A percentile compares a stretch with the other conserved stretches of the same genome.
These are phyloP conservation scores for Urtica urens DNA, from an alignment of 306 rosid species.

Conservation along the genomic window DNA sequence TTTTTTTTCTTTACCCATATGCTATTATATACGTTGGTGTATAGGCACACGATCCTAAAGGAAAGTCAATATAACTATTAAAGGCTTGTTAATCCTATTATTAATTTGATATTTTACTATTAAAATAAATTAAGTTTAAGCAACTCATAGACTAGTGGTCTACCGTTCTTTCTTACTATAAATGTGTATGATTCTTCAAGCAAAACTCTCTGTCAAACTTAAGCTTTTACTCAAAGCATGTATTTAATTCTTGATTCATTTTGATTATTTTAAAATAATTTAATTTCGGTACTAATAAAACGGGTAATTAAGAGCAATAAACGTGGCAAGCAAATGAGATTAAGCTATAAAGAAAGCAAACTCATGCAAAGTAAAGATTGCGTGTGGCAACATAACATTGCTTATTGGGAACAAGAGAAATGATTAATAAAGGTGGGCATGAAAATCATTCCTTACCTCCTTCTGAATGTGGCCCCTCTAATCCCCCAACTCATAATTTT, in stretches of 20 bases:
- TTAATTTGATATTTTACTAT: no score
- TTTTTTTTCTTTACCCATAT: no score
- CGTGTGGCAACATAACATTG: slow-evolving; percentile 7
- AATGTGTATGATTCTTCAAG: neutral
- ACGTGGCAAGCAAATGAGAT: slow-evolving; percentile 1
- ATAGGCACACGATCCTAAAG: no score
- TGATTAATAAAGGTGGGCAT: slow-evolving; percentile 7
- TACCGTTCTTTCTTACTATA: neutral
- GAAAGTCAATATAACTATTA: no score
- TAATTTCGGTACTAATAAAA: neutral
- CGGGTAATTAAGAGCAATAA: slow-evolving; percentile 4
- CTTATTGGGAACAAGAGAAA: slow-evolving; percentile 7
- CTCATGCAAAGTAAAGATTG: slow-evolving; percentile 9
- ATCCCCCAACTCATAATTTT: slow-evolving; percentile 2
- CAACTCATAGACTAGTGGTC: neutral
- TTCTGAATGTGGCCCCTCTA: slow-evolving; percentile 6
- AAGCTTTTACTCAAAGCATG: slow-evolving; percentile 19
- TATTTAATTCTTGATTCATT: slow-evolving; percentile 1
- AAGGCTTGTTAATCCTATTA: no score
- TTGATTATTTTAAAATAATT: neutral
- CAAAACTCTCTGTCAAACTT: slow-evolving; percentile 6
- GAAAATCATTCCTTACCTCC: slow-evolving; percentile 7
- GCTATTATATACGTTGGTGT: no score
- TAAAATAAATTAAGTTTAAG: no score
- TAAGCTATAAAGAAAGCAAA: neutral